Percentiles rank a stretch among this genome's conserved stretches.
Conservation (phyloP, 2,329 filamentous ascomycete genomes). For the Talaromyces marneffei region DNA sequence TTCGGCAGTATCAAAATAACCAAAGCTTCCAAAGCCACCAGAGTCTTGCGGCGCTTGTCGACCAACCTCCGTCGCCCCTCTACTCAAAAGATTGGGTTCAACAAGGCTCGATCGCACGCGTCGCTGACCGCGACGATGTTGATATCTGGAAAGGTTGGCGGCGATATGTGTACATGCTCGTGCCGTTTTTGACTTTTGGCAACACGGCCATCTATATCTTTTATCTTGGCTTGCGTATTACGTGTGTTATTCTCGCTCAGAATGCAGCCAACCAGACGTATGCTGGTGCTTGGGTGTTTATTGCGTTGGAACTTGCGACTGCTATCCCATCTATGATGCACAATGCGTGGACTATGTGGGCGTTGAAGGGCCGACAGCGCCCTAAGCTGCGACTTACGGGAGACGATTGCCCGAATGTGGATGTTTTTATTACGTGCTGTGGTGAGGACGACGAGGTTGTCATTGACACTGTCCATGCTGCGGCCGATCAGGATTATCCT, state of each 20-base stretch:
- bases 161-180: constrained; percentile 29
- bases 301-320: constrained; percentile 50
- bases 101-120: constrained; percentile 31
- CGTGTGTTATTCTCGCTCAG: constrained; percentile 50
- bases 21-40: constrained; percentile 29
- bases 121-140: constrained; percentile 33
- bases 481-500: constrained; percentile 38
- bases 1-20: constrained; percentile 20
- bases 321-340: constrained; percentile 53
- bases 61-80: constrained; percentile 23
- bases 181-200: constrained; percentile 31
- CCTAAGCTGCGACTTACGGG: constrained; percentile 43
- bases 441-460: constrained; percentile 40
- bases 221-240: constrained; percentile 50
- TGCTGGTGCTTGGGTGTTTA: constrained; percentile 53
- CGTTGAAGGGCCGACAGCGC: constrained; percentile 49
- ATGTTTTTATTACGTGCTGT: constrained; percentile 42
- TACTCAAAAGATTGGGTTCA: constrained; percentile 35
- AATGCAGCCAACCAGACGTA: constrained; percentile 37
- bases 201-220: constrained; percentile 33
- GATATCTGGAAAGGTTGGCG: constrained; percentile 36
- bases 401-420: constrained; percentile 35
- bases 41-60: constrained; percentile 30
- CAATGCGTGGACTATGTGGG: constrained; percentile 54
- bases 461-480: constrained; percentile 36